A percentile compares a stretch with the other conserved stretches of the same genome.
phyloP scores from a whole-genome alignment of 768 basidiomycete genomes.

The Rhodotorula babjevae region DNA sequence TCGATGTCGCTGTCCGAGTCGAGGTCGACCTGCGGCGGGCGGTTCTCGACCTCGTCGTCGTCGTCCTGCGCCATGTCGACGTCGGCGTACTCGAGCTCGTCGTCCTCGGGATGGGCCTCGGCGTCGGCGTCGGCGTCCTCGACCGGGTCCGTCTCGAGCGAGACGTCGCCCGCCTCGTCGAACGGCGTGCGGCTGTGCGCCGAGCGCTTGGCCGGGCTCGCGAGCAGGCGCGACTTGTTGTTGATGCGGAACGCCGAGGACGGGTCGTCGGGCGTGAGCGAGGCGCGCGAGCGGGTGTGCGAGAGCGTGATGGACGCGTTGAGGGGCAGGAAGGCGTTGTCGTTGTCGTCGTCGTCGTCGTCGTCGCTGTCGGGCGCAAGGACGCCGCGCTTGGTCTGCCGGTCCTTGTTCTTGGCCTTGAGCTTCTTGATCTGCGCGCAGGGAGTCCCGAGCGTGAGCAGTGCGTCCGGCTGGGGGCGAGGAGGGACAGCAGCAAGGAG shows the following conservation, averaged over 20 bases:
- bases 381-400: slow-evolving; percentile 1
- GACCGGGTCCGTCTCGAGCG: neutral
- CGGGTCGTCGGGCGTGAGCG: neutral
- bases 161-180: slow-evolving; percentile 9
- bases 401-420: neutral
- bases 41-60: neutral
- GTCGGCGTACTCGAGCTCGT: slow-evolving; percentile 6
- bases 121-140: neutral
- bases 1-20: slow-evolving; percentile 1
- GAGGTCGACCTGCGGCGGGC: neutral
- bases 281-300: neutral
- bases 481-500: too few species aligned
- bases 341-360: neutral
- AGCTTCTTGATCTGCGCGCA: neutral
- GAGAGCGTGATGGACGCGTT: neutral
- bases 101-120: neutral
- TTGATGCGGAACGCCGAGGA: neutral
- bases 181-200: neutral
- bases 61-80: neutral
- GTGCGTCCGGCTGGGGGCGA: too few species aligned
- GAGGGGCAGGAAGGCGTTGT: neutral
- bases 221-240: slow-evolving; percentile 12
- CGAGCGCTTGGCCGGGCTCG: neutral
- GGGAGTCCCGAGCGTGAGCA: neutral
- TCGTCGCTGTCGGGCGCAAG: neutral